Evolutionary conservation across 768 basidiomycete genomes (phyloP).

Genomic region (Lyophyllum shimeji): DNA sequence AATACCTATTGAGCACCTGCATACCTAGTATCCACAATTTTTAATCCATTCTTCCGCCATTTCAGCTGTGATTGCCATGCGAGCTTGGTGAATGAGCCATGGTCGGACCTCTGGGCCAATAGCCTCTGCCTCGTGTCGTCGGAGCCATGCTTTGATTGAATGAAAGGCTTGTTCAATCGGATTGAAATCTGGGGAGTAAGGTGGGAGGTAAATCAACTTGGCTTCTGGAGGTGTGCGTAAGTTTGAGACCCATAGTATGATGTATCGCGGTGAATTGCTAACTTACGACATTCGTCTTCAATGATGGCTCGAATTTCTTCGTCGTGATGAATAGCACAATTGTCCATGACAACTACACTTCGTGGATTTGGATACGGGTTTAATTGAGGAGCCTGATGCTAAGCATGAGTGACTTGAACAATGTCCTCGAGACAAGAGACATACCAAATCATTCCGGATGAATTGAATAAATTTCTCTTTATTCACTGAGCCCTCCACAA

Average conservation of each 20-base stretch:
- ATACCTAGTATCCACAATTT: too few relatives aligned
- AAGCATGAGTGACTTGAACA: neutral
- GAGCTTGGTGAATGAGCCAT: constrained; percentile 23
- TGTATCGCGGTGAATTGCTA: too few relatives aligned
- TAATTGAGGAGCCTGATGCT: constrained; percentile 18
- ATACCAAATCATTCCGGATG: too few relatives aligned
- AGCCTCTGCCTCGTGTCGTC: constrained; percentile 20
- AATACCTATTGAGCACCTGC: too few relatives aligned
- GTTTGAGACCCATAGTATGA: too few relatives aligned
- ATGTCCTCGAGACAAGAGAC: too few relatives aligned
- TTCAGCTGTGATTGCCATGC: constrained; percentile 14
- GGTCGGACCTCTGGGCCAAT: constrained; percentile 12
- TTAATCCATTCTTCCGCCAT: too few relatives aligned
- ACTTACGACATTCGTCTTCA: too few relatives aligned
- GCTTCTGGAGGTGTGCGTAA: neutral
- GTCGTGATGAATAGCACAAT: constrained; percentile 42
- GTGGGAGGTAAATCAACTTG: constrained; percentile 14
- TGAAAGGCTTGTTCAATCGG: constrained; percentile 27
- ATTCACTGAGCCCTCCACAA: too few relatives aligned
- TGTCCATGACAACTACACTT: constrained; percentile 39
- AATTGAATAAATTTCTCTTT: too few relatives aligned
- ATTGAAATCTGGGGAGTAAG: constrained; percentile 19
- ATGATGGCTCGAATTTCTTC: too few relatives aligned
- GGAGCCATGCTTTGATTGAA: too few relatives aligned
- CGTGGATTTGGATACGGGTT: constrained; percentile 32